A percentile compares a stretch with the other conserved stretches of the same genome.
Evolutionary conservation across 345 rosid species (phyloP).

Genomic region (Nasturtium officinale): DNA sequence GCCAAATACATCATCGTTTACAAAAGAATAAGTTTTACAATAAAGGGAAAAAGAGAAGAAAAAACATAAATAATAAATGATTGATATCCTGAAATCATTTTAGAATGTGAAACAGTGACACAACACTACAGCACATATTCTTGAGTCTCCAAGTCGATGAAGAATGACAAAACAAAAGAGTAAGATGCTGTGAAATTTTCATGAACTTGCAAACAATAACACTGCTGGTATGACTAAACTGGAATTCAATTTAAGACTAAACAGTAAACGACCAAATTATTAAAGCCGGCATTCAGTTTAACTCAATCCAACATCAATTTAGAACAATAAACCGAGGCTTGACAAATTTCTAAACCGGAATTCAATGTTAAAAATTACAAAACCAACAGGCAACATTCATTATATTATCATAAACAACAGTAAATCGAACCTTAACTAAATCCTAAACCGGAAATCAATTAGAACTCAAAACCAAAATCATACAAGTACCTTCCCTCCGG

Average conservation of each 20-base stretch:
- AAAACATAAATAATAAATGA: background rate
- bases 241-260: too few relatives aligned
- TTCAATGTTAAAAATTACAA: too few relatives aligned
- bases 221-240: background rate
- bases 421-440: background rate
- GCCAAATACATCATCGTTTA: background rate
- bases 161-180: background rate
- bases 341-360: background rate
- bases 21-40: background rate
- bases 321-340: background rate
- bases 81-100: background rate
- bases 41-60: background rate
- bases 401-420: too few relatives aligned
- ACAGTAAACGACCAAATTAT: too few relatives aligned
- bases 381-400: too few relatives aligned
- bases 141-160: background rate
- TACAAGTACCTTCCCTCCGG: slow-evolving; percentile 25
- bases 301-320: too few relatives aligned
- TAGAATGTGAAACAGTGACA: background rate
- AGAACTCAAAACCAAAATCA: too few relatives aligned
- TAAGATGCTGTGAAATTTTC: background rate
- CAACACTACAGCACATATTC: background rate
- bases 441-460: background rate
- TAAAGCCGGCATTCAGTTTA: too few relatives aligned
- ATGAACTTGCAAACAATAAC: background rate